Conservation (phyloP, 208 protist genomes). For the Naegleria lovaniensis region DNA sequence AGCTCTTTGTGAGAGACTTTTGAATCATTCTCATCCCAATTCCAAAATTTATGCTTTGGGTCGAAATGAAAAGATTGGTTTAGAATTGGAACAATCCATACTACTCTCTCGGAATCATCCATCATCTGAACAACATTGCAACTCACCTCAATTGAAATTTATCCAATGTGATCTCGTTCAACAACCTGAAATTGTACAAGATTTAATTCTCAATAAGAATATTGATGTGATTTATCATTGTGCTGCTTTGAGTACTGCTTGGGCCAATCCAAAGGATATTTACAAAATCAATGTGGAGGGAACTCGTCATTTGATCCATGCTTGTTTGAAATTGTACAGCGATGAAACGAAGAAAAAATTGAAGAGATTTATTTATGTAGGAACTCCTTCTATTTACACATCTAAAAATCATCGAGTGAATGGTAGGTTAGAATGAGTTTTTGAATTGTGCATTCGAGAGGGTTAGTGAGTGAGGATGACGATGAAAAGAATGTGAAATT, state of each 20-base stretch:
- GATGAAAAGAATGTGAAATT: neutral
- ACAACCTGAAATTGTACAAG: too few relatives aligned
- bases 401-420: neutral
- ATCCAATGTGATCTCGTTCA: neutral
- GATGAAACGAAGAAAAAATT: neutral
- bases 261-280: neutral
- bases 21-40: too few relatives aligned
- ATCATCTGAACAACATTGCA: too few relatives aligned
- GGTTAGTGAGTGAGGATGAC: neutral
- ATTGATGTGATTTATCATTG: neutral
- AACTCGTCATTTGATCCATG: neutral
- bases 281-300: neutral
- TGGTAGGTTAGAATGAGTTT: neutral
- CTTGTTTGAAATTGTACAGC: neutral
- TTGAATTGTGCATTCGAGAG: neutral
- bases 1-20: neutral
- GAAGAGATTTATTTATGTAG: neutral
- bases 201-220: neutral
- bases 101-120: too few relatives aligned
- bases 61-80: neutral
- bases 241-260: neutral
- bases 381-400: neutral
- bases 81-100: neutral
- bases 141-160: neutral
- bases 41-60: neutral